Base-by-base conservation (phyloP, 1,284 basidiomycete genomes). In the Ceratobasidium sp. region DNA sequence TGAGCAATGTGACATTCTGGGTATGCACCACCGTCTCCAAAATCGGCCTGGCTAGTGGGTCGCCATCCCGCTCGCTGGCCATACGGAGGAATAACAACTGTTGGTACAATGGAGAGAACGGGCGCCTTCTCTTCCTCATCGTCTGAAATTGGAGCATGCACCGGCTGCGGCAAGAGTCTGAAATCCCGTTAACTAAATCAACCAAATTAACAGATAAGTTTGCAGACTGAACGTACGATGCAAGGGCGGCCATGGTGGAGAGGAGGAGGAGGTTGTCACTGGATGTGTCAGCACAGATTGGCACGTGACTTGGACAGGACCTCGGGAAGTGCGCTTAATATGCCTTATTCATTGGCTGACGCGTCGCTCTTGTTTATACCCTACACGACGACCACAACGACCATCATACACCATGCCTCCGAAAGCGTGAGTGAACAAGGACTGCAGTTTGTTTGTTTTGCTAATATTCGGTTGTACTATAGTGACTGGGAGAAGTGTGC, bases 1-100 rank as follows among this genome's bases (percentile, higher is more conserved):
- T 99, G 97, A 14, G 97, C 97, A 73, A 98, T 86, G 86, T 97
- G 96, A 82, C 97, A 98, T 85, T 99, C 97, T 0, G 98, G 97
- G 84, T 94, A 99, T 71, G 97, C 89, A 79, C 97, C 97, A 78
- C 97, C 97, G 80, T 96, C 95, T 64, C 91, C 94, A 84, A 93
- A 99, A 80, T 99, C 96, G 73, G 92, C 91, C 77, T 89, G 88
- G 24, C 87, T 87, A 53, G 88, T 88, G 24, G 97, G 97, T 80
- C 90, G 94, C 97, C 97, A 99, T 75, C 90, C 92, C 78, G 83
- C 86, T 75, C 97, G 88, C 80, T 92, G 90, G 8, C 97, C 94
- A 82, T 99, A 99, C 5, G 91, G 87, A 29, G 94, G 95, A 45
- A 92, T 85, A 50, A 83, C 84, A 50, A 82, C 82, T 64, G 93